These are phyloP conservation scores for Aphanomyces invadans DNA, from an alignment of 352 stramenopile species.

Conservation along the genomic window DNA sequence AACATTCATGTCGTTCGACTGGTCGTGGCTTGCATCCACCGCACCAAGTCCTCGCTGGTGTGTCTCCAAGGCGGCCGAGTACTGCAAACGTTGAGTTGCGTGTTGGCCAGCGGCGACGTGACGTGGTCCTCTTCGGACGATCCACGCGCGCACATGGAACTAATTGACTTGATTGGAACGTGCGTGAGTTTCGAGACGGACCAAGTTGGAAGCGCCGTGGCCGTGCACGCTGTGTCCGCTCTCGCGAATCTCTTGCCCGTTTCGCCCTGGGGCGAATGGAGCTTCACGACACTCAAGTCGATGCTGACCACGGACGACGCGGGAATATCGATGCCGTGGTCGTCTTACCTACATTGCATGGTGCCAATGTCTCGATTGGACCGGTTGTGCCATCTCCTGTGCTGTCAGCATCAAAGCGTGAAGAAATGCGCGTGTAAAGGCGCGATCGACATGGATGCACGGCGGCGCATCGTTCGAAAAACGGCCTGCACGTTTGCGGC, in stretches of 20 bases:
- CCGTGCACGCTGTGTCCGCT: not conserved
- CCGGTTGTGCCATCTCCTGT: not conserved
- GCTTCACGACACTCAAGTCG: not conserved
- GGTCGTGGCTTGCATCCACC: not conserved
- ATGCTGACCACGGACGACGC: too few relatives aligned
- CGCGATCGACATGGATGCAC: not conserved
- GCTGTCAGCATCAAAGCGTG: not conserved
- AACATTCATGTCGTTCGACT: not conserved
- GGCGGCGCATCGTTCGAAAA: not conserved
- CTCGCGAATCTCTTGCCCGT: not conserved
- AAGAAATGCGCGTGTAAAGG: not conserved
- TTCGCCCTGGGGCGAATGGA: not conserved
- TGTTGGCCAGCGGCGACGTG: not conserved
- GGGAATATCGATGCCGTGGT: too few relatives aligned
- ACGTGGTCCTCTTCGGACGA: not conserved
- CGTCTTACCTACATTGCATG: not conserved
- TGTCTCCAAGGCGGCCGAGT: not conserved
- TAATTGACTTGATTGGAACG: not conserved
- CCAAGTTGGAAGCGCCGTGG: not conserved
- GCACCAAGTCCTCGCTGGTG: not conserved
- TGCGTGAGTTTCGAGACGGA: not conserved
- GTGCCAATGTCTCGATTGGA: not conserved
- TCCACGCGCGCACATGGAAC: not conserved
- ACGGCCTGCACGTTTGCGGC: not conserved
- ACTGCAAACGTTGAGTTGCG: not conserved